Evolutionary conservation across 495 filamentous ascomycete species (phyloP).

Genomic region (Penicillium angulare): DNA sequence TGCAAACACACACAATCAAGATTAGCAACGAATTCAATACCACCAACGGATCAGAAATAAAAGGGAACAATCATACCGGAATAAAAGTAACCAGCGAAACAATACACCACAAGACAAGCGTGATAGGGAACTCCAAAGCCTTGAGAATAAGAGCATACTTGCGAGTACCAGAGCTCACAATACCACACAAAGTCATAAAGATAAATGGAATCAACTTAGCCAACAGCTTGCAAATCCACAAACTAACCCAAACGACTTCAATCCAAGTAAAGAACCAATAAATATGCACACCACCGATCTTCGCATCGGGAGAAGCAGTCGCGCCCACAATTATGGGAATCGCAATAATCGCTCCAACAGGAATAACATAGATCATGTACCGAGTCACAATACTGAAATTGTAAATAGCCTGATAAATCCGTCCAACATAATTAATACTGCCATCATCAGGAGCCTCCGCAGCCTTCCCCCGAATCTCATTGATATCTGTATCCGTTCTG

Average conservation of each 20-base stretch:
- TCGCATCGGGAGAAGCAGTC: conserved; percentile 47
- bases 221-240: conserved; percentile 85
- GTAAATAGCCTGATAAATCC: conserved; percentile 78
- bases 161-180: conserved; percentile 85
- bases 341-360: conserved; percentile 71
- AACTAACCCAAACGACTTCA: conserved; percentile 81
- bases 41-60: conserved; percentile 4
- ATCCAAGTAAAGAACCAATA: conserved; percentile 88
- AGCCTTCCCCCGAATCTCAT: conserved; percentile 45
- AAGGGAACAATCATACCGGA: conserved; percentile 43
- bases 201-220: conserved; percentile 74
- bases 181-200: conserved; percentile 84
- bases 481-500: conserved; percentile 42
- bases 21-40: too few relatives aligned
- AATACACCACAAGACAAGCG: conserved; percentile 83
- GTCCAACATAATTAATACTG: conserved; percentile 78
- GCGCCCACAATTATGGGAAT: conserved; percentile 79
- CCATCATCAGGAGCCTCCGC: conserved; percentile 53
- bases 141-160: conserved; percentile 87
- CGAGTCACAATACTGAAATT: conserved; percentile 83
- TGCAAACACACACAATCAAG: conserved; percentile 14
- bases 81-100: conserved; percentile 76
- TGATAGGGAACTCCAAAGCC: conserved; percentile 79
- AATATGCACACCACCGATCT: conserved; percentile 64
- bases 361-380: conserved; percentile 86